Evolutionary conservation across 345 rosid species (phyloP), one percentile per base, ranked within the genome.

Genomic region (Arabis alpina): DNA sequence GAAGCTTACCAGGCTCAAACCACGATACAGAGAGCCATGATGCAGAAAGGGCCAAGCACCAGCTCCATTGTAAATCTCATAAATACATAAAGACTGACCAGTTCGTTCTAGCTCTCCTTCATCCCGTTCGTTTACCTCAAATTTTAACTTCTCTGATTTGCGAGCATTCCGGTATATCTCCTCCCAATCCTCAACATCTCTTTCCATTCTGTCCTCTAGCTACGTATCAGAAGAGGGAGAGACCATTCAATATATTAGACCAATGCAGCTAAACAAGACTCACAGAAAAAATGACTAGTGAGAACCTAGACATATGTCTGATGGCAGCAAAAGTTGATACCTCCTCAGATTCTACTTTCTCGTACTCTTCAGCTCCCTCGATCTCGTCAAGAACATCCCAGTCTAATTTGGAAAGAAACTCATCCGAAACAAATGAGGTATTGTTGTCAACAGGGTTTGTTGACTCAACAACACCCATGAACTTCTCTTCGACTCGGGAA

Each of bases 51-150:
- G 86, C 99, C 94, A 95, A 5, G 96, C 93, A 75, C 99, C 99
- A 76, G 88, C 73, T 68, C 96, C 98, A 64, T 81, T 57, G 19
- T 89, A 95, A 66, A 95, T 86, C 85, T 95, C 98, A 72, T 95
- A 95, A 59, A 95, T 89, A 78, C 97, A 88, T 68, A 95, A 85
- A 14, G 90, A 86, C 77, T 95, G 97, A 50, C 99, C 99, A 13
- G 93, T 95, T 81, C 99, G 83, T 75, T 92, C 99, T 45, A 95
- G 89, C 80, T 95, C 99, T 67, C 98, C 99, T 82, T 95, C 98
- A 77, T 92, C 99, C 77, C 97, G 87, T 77, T 95, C 99, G 61
- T 95, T 89, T 65, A 75, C 82, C 79, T 95, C 98, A 76, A 88
- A 90, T 68, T 79, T 95, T 6, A 95, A 81, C 79, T 90, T 95